Evolutionary conservation across 2,329 filamentous ascomycete species (phyloP), one percentile per base, ranked within the genome.

Genomic region (Fusarium sp.): DNA sequence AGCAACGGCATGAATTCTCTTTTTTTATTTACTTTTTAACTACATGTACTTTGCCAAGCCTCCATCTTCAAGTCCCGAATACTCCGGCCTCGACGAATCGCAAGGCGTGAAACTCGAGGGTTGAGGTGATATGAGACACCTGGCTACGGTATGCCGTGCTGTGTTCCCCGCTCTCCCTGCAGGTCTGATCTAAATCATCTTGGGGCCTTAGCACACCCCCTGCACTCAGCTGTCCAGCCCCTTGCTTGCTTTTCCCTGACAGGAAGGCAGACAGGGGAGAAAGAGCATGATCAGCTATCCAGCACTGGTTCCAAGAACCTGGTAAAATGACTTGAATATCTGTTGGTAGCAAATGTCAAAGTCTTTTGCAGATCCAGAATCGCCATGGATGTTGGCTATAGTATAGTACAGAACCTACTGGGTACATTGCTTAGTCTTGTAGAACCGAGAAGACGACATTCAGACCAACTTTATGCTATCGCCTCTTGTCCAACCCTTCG

Each of bases 91-190:
- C 10, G 55, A 66, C 61, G 46, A 72, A 72, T 66, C 46, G 44
- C 39, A 69, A 44, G 35, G 46, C 23, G 25, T 39, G 41, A 11
- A 55, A 39, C 57, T 42, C 57, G 37, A 73, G 60, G 70, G 60
- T 51, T 38, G 60, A 59, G 45, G 39, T 52, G 23, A 23, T 35
- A 31, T 51, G 38, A 70, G 57, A 62, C 60, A 72, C 37, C 42
- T 51, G 51, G 35, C 42, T 41, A 27, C 14, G 46, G 49, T 42
- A 63, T 65, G 59, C 39, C 31, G 48, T 66, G 52, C 18, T 51
- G 8, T 51, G 46, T 60, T 73, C 63, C 63, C 70, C 70, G 57
- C 62, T 62, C 70, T 73, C 70, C 70, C 62, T 73, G 69, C 70
- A 72, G 60, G 31, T 55, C 42, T 54, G 52, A 49, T 57, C 70